Evolutionary conservation across 805 yeast genomes (phyloP), one percentile per base, ranked within the genome.

Genomic region (Komagataella populi): DNA sequence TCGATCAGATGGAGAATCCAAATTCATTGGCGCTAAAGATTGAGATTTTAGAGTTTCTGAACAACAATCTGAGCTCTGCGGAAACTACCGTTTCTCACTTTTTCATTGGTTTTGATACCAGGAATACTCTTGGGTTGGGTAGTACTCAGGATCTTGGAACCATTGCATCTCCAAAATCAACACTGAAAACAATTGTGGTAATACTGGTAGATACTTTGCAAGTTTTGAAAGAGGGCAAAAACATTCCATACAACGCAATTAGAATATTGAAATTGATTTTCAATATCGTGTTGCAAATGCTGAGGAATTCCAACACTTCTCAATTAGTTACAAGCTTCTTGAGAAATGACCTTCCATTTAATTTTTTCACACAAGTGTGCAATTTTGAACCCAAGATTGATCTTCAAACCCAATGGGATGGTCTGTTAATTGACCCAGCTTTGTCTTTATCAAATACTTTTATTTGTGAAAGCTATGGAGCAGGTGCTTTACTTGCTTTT

Each of bases 51-150:
- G 71, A 78, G 36, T 84, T 84, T 57, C 59, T 90, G 50, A 66
- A 70, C 47, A 61, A 63, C 3, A 77, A 79, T 54, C 65, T 87
- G 49, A 62, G 70, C 1, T 55, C 67, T 8, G 36, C 50, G 8
- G 67, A 65, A 14, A 73, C 80, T 5, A 73, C 83, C 0, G 73
- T 84, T 1, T 69, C 91, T 1, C 97, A 89, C 61, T 82, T 83
- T 57, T 63, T 91, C 6, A 70, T 91, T 1, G 98, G 98, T 0
- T 88, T 81, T 63, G 80, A 78, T 59, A 66, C 56, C 53, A 65
- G 58, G 39, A 22, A 22, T 50, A 70, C 74, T n/a, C 66, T 81
- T 18, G 63, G 77, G 0, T 62, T 81, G n/a, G 80, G 80, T 2
- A 55, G 63, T 2, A 70, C 73, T 14, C 54, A 61, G 3, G 61